Evolutionary conservation across 148 eudicot species (phyloP).

Genomic region (Rhododendron simsii): DNA sequence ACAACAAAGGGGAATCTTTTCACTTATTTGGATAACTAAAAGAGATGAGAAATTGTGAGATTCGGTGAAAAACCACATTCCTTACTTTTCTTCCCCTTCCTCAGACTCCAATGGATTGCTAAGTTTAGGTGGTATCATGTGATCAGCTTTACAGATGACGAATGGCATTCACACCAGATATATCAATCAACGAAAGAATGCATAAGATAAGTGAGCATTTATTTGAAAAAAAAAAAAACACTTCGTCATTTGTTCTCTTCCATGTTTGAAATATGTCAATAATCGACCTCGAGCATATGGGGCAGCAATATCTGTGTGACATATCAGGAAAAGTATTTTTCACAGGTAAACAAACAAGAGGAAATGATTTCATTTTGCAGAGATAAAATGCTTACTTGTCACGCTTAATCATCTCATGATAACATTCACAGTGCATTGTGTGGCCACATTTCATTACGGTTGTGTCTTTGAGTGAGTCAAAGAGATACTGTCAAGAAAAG

Average conservation of each 20-base stretch:
- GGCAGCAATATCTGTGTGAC: constrained; percentile 69
- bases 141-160: no score
- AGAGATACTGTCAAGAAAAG: constrained; percentile 60
- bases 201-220: not conserved
- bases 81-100: no score
- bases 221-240: constrained; percentile 13
- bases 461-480: constrained; percentile 80
- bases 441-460: constrained; percentile 89
- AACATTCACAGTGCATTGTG: constrained; percentile 90
- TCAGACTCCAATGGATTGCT: no score
- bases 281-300: constrained; percentile 83
- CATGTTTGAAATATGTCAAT: constrained; percentile 78
- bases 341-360: not conserved
- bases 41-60: no score
- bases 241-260: constrained; percentile 91
- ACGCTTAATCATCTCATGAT: constrained; percentile 80
- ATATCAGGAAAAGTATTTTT: not conserved
- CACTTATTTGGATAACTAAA: no score
- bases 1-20: no score
- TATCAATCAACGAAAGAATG: no score
- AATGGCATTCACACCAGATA: no score
- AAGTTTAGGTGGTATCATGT: no score
- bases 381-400: constrained; percentile 60
- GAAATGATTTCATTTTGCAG: not conserved
- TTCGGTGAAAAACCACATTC: no score